phyloP scores from a whole-genome alignment of 192 early-diverging fungal genomes.

The Dissophora globulifera region DNA sequence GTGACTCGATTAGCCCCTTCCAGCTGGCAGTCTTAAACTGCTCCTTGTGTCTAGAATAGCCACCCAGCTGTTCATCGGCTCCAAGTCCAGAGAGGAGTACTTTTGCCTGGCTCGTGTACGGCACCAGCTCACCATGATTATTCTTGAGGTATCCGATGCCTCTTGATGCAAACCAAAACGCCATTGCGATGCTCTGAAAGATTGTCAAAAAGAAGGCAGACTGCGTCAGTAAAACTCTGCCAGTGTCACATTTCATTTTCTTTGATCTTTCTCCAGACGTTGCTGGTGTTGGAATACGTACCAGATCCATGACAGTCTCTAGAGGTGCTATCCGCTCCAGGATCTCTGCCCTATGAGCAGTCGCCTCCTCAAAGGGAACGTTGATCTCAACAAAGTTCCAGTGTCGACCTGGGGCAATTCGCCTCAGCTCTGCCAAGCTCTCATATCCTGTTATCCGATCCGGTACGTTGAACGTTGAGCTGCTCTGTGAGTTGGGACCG shows the following conservation, averaged over 20 bases:
- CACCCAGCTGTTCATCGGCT: constrained; percentile 94
- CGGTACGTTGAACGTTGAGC: constrained; percentile 41
- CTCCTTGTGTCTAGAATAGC: constrained; percentile 88
- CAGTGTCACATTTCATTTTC: no score
- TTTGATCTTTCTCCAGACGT: no score
- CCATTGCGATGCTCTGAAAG: constrained; percentile 91
- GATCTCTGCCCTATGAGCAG: constrained; percentile 64
- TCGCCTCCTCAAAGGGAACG: constrained; percentile 80
- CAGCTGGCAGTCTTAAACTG: constrained; percentile 74
- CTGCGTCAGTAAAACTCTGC: no score
- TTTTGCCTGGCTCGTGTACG: constrained; percentile 74
- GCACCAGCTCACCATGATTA: constrained; percentile 18
- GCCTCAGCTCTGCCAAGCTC: constrained; percentile 61
- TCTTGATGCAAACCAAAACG: constrained; percentile 96
- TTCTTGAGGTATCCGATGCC: constrained; percentile 66
- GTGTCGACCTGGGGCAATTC: constrained; percentile 70
- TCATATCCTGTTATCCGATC: constrained; percentile 52
- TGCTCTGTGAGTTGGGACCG: no score
- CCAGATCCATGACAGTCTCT: constrained; percentile 93
- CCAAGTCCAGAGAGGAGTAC: constrained; percentile 91
- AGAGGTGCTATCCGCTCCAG: constrained; percentile 81
- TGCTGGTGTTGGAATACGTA: no score
- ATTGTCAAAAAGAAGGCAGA: not conserved
- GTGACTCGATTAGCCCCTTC: constrained; percentile 74
- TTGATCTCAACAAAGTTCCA: constrained; percentile 95